Evolutionary conservation across 495 filamentous ascomycete species (phyloP), one percentile per base, ranked within the genome.

Genomic region (Talaromyces nanjingensis): DNA sequence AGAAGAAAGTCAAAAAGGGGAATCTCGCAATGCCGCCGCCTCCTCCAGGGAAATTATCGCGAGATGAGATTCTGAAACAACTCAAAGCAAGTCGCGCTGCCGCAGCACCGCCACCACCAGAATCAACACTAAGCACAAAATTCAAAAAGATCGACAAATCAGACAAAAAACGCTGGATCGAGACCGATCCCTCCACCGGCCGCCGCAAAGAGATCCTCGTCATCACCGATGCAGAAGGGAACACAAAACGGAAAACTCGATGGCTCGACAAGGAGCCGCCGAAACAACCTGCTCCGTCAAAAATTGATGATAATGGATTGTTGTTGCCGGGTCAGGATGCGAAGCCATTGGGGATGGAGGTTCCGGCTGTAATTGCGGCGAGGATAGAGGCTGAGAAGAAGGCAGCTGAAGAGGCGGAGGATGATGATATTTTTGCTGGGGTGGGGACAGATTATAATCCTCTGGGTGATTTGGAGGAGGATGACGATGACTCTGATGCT

Each of bases 361-460:
- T 96, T 2, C 89, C 90, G 5, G 86, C 87, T 29, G 74, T 73
- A 14, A 65, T 79, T 56, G 73, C 73, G 18, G 70, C 73, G 11
- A 72, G 68, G 65, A 67, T 66, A 45, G 68, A 68, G 14, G 65
- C 68, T 37, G 81, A 75, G 59, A 75, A 75, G 45, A 70, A 71
- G 42, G 75, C 71, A 31, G 73, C 73, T 33, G 81, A 81, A 65
- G 82, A 86, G 16, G 39, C 31, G n/a, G 81, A 81, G 60, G 82
- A 84, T 49, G 83, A 85, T 49, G 87, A 90, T 60, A 98, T 98
- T 24, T 98, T 98, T 70, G 91, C 88, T 56, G 94, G 89, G 34
- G 91, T 85, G 2, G 94, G 90, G 5, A 84, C 84, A 25, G 91
- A 94, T 68, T 98, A 96, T 71, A 84, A 98, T 73, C 96, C 94